Evolutionary conservation across 805 yeast species (phyloP).

Genomic region (Kodamaea leandrae): DNA sequence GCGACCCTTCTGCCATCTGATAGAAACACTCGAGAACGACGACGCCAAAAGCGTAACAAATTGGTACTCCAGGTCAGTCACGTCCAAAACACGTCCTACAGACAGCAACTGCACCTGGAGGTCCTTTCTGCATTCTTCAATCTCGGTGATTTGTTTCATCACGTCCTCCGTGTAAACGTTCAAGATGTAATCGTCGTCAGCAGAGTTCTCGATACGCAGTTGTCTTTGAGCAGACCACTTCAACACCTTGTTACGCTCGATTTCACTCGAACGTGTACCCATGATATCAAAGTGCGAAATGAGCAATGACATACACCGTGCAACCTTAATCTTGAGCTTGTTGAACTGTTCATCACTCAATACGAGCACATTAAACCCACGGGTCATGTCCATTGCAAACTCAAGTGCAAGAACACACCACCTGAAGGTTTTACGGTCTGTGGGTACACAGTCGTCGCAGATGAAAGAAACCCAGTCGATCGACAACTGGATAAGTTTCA

Average conservation of each 20-base stretch:
- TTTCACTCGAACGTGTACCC: constrained; percentile 91
- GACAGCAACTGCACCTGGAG: constrained; percentile 41
- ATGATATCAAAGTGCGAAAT: constrained; percentile 96
- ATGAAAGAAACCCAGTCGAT: constrained; percentile 91
- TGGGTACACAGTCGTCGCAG: constrained; percentile 91
- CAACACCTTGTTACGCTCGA: constrained; percentile 53
- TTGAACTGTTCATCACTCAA: constrained; percentile 75
- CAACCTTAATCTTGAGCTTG: constrained; percentile 73
- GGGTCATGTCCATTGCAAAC: constrained; percentile 91
- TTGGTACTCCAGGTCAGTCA: constrained; percentile 81
- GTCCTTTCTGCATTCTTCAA: constrained; percentile 57
- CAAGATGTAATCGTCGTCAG: constrained; percentile 38
- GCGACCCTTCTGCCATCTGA: constrained; percentile 96
- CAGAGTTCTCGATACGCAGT: constrained; percentile 43
- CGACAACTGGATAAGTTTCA: constrained; percentile 70
- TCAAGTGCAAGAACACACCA: constrained; percentile 97
- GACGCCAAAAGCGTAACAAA: constrained; percentile 84
- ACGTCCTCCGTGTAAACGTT: constrained; percentile 63
- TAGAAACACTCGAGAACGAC: constrained; percentile 82
- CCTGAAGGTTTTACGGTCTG: constrained; percentile 85
- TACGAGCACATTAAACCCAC: constrained; percentile 83
- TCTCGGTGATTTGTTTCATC: constrained; percentile 57
- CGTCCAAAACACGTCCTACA: constrained; percentile 89
- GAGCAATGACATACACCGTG: constrained; percentile 88
- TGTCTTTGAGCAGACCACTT: constrained; percentile 54